Evolutionary conservation across 495 filamentous ascomycete genomes (phyloP).

Genomic region (Trichocladium antarcticum): DNA sequence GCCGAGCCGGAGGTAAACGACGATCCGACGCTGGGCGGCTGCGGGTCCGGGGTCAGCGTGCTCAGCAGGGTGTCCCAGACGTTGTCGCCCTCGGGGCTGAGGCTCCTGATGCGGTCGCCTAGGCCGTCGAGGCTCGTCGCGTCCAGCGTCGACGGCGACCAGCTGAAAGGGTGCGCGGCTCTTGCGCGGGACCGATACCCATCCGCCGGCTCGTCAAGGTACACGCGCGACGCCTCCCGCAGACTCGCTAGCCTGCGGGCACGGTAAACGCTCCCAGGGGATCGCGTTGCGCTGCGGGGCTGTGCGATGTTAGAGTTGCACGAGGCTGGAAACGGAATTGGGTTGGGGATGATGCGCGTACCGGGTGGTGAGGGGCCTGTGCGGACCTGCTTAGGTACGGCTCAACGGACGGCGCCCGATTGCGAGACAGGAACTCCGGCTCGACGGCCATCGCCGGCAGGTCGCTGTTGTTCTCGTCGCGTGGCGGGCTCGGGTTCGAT

Average conservation of each 20-base stretch:
- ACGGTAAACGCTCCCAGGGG: neutral
- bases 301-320: neutral
- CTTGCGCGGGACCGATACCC: neutral
- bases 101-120: slow-evolving; percentile 71
- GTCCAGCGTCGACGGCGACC: neutral
- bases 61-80: slow-evolving; percentile 71
- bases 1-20: slow-evolving; percentile 70
- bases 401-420: slow-evolving; percentile 1
- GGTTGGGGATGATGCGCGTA: slow-evolving; percentile 3
- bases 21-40: slow-evolving; percentile 65
- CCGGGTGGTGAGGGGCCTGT: slow-evolving; percentile 10
- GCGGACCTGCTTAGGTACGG: slow-evolving; percentile 16
- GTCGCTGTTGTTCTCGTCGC: slow-evolving; percentile 4
- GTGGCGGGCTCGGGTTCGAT: slow-evolving; percentile 11
- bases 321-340: no score
- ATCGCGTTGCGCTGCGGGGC: slow-evolving; percentile 7
- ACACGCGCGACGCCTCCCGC: neutral
- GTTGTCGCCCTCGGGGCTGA: slow-evolving; percentile 60
- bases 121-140: slow-evolving; percentile 51
- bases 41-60: slow-evolving; percentile 70
- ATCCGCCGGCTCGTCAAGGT: neutral
- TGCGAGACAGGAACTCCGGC: slow-evolving; percentile 9
- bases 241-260: neutral
- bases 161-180: neutral
- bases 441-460: slow-evolving; percentile 14